These are phyloP conservation scores for Excoecaria agallocha DNA, from an alignment of 345 rosid species.

Conservation along the genomic window DNA sequence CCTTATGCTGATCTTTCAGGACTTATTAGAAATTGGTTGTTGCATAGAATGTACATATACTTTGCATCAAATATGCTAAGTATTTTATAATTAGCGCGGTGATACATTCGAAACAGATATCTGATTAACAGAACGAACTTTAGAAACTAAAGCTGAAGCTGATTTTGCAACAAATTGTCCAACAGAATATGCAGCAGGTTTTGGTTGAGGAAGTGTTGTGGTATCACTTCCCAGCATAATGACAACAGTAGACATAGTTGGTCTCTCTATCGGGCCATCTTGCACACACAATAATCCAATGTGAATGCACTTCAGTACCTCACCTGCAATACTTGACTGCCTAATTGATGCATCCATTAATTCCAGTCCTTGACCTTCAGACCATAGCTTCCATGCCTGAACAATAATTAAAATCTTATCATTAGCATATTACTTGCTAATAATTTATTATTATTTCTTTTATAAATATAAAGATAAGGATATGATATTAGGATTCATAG, in stretches of 20 bases:
- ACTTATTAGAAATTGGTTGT: too few relatives aligned
- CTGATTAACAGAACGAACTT: background rate
- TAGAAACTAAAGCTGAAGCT: background rate
- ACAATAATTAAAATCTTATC: background rate
- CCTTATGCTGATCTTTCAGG: too few relatives aligned
- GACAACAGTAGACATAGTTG: background rate
- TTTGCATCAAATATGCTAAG: too few relatives aligned
- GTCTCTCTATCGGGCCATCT: conserved; percentile 2
- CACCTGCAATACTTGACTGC: background rate
- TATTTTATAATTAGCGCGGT: background rate
- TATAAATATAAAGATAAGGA: background rate
- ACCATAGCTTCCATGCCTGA: conserved; percentile 23
- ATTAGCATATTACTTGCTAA: background rate
- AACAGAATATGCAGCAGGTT: background rate
- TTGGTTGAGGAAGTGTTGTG: conserved; percentile 3
- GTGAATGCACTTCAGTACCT: conserved; percentile 10
- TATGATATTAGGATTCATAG: background rate
- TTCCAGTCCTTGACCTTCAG: conserved; percentile 1
- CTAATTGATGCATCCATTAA: conserved; percentile 2
- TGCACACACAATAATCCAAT: conserved; percentile 2
- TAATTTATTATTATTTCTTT: background rate
- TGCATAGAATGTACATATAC: too few relatives aligned
- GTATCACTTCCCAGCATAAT: conserved; percentile 4
- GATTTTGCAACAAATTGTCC: conserved; percentile 9
- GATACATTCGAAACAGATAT: conserved; percentile 8